These are phyloP conservation scores for Globisporangium okanoganense DNA, from an alignment of 352 stramenopile genomes.

Conservation along the genomic window DNA sequence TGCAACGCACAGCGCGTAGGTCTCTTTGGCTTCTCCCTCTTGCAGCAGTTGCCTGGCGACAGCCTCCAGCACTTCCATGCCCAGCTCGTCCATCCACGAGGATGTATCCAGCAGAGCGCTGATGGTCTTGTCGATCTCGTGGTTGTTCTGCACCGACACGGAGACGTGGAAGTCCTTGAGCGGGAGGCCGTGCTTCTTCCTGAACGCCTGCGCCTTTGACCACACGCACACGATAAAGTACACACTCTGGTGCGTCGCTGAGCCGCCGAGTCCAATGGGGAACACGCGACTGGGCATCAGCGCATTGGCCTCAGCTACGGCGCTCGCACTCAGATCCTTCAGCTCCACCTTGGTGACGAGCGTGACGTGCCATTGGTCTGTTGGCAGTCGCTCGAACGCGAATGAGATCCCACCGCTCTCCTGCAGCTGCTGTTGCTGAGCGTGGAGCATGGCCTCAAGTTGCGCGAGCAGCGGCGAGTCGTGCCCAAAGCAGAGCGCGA, in stretches of 20 bases:
- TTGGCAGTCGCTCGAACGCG: conserved; percentile 14
- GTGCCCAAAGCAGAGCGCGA: conserved; percentile 25
- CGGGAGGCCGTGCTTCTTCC: conserved; percentile 31
- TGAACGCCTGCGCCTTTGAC: conserved; percentile 45
- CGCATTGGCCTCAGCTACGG: conserved; percentile 27
- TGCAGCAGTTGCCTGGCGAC: conserved; percentile 27
- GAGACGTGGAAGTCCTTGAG: conserved; percentile 56
- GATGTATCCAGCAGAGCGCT: conserved; percentile 19
- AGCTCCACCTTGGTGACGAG: conserved; percentile 56
- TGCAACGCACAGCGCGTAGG: conserved; percentile 24
- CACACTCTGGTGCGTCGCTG: conserved; percentile 17
- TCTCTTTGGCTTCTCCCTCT: conserved; percentile 16
- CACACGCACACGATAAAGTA: conserved; percentile 63
- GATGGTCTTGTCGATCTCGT: conserved; percentile 49
- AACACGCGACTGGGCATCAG: conserved; percentile 31
- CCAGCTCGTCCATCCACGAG: conserved; percentile 15
- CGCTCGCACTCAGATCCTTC: conserved; percentile 15
- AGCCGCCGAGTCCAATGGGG: conserved; percentile 34
- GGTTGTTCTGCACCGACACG: conserved; percentile 35
- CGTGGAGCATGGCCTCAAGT: conserved; percentile 2
- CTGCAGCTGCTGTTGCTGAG: conserved; percentile 13
- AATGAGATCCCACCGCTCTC: neutral
- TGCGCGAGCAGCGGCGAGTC: conserved; percentile 16
- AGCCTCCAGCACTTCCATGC: conserved; percentile 27
- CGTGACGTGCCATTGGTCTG: conserved; percentile 51